Evolutionary conservation across 371 early-diverging fungal genomes (phyloP).

Genomic region (Smittium mucronatum): DNA sequence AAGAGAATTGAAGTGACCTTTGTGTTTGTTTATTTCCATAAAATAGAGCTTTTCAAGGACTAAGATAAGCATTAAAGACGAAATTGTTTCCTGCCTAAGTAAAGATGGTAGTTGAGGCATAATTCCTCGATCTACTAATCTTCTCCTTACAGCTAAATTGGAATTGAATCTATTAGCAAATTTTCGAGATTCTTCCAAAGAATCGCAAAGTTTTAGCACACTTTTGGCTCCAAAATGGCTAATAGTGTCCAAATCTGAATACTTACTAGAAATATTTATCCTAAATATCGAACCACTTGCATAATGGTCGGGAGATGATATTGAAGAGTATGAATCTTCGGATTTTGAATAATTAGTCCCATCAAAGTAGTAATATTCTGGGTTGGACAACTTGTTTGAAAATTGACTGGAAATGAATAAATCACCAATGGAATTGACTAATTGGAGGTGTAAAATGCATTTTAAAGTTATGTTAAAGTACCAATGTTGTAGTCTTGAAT

Average conservation of each 20-base stretch:
- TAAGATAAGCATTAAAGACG: conserved; percentile 20
- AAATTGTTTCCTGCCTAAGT: conserved; percentile 54
- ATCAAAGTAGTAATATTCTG: not conserved
- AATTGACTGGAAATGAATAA: conserved; percentile 27
- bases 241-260: conserved; percentile 15
- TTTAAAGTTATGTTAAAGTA: conserved; percentile 30
- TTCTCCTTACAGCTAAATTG: conserved; percentile 63
- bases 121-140: conserved; percentile 67
- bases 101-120: conserved; percentile 81
- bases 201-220: conserved; percentile 28
- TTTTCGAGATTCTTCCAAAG: conserved; percentile 64
- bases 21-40: not conserved
- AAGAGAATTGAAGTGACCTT: not conserved
- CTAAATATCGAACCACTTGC: not conserved
- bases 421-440: conserved; percentile 57
- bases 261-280: not conserved
- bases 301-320: not conserved
- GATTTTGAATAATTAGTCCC: not conserved
- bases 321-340: not conserved
- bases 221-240: not conserved
- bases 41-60: conserved; percentile 19
- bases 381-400: conserved; percentile 2
- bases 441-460: conserved; percentile 52
- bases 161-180: conserved; percentile 74
- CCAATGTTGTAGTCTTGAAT: not conserved